Evolutionary conservation across 768 basidiomycete species (phyloP).

Genomic region (Pholiota molesta): DNA sequence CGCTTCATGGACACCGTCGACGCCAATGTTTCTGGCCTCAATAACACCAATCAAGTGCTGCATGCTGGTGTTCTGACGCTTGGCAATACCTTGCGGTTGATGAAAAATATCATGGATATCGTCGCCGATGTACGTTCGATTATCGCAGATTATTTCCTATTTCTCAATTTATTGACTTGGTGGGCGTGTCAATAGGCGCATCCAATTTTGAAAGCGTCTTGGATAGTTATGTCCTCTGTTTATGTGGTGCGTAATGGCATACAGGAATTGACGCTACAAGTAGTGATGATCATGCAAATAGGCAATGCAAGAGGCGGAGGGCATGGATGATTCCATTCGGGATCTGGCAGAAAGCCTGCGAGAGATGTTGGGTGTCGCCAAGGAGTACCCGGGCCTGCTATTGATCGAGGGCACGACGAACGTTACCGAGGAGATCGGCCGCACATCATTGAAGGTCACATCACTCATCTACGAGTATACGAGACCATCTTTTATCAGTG

Average conservation of each 20-base stretch:
- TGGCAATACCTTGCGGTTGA: not conserved
- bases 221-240: no score
- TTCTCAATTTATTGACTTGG: no score
- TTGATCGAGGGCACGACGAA: not conserved
- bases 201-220: no score
- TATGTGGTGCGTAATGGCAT: no score
- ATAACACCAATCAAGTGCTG: not conserved
- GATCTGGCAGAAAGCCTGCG: not conserved
- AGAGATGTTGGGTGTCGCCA: not conserved
- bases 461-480: not conserved
- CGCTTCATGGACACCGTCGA: not conserved
- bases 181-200: no score
- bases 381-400: not conserved
- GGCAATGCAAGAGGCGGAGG: not conserved
- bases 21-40: not conserved
- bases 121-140: not conserved
- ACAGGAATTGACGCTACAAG: no score
- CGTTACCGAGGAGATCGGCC: not conserved
- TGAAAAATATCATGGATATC: not conserved
- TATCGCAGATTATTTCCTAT: no score
- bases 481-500: not conserved
- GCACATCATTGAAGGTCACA: not conserved
- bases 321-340: not conserved
- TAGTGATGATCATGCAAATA: not conserved
- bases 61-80: not conserved